These are phyloP conservation scores for Gnomoniopsis smithogilvyi DNA, from an alignment of 2,329 filamentous ascomycete species.

Conservation along the genomic window DNA sequence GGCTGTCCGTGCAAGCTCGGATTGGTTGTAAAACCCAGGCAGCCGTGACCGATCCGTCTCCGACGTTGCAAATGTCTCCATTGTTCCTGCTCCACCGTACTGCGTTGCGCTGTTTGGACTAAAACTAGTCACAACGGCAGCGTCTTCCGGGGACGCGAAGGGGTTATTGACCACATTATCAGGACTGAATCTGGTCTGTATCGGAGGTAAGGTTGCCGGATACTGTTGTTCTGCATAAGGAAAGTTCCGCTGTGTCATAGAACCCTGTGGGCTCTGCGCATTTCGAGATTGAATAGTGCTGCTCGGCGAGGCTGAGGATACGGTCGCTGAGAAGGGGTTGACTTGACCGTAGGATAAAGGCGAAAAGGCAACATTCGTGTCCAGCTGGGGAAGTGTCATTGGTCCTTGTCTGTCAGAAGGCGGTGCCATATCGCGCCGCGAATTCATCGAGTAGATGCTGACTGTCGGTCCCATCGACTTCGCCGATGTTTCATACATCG, in stretches of 20 bases:
- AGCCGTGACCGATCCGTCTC: slow-evolving; percentile 33
- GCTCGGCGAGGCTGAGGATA: not conserved
- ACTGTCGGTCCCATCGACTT: slow-evolving; percentile 5
- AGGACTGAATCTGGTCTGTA: slow-evolving; percentile 5
- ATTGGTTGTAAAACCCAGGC: slow-evolving; percentile 37
- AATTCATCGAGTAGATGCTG: slow-evolving; percentile 14
- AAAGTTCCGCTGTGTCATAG: not conserved
- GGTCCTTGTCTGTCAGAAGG: slow-evolving; percentile 5
- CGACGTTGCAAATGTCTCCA: slow-evolving; percentile 20
- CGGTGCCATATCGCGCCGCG: slow-evolving; percentile 6
- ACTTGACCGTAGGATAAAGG: slow-evolving; percentile 16
- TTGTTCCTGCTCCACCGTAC: slow-evolving; percentile 21
- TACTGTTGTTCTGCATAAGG: slow-evolving; percentile 6
- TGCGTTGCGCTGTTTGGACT: slow-evolving; percentile 26
- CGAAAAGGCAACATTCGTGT: slow-evolving; percentile 7
- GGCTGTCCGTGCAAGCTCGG: slow-evolving; percentile 33
- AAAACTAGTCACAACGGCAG: slow-evolving; percentile 3
- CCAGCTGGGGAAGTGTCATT: slow-evolving; percentile 6
- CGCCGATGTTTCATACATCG: slow-evolving; percentile 10
- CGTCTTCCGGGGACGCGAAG: slow-evolving; percentile 24
- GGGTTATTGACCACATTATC: slow-evolving; percentile 15
- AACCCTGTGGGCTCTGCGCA: slow-evolving; percentile 4
- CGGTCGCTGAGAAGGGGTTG: slow-evolving; percentile 14
- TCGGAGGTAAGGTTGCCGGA: not conserved
- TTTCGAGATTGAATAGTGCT: not conserved